Conservation (phyloP, 495 filamentous ascomycete genomes). For the Geoglossum glabrum region DNA sequence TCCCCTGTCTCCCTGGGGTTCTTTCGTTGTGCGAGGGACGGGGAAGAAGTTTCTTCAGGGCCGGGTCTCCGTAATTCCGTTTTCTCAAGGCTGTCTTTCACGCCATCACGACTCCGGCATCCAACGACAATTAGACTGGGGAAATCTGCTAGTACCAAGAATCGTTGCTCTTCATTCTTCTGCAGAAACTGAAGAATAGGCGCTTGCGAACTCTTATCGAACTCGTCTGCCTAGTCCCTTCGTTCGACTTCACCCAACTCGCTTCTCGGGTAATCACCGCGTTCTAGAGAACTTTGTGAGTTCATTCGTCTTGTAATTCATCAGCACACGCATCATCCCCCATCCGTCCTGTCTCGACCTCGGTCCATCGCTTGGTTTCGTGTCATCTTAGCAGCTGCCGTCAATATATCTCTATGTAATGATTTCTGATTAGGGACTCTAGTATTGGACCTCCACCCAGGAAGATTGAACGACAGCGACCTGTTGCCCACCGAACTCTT, state of each 20-base stretch:
- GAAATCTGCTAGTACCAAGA: background rate
- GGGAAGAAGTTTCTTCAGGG: background rate
- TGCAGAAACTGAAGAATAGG: background rate
- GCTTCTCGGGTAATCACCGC: background rate
- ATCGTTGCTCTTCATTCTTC: background rate
- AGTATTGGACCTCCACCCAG: background rate
- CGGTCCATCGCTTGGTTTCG: background rate
- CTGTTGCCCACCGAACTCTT: background rate
- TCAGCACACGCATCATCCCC: background rate
- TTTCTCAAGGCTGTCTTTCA: background rate
- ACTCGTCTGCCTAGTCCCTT: background rate
- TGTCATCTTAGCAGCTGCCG: background rate
- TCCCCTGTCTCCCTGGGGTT: background rate
- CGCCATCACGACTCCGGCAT: background rate
- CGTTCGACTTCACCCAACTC: background rate
- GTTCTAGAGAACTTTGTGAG: background rate
- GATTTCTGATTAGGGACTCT: background rate
- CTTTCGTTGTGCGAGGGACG: background rate
- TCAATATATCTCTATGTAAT: background rate
- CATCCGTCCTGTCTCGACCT: background rate
- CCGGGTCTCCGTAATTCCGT: background rate
- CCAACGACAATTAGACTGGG: background rate
- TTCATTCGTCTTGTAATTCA: background rate
- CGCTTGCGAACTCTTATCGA: background rate
- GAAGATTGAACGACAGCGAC: background rate